Percentiles rank a stretch among this genome's conserved stretches.
Conservation (phyloP, 2,329 filamentous ascomycete species). For the Juglanconis juglandina region DNA sequence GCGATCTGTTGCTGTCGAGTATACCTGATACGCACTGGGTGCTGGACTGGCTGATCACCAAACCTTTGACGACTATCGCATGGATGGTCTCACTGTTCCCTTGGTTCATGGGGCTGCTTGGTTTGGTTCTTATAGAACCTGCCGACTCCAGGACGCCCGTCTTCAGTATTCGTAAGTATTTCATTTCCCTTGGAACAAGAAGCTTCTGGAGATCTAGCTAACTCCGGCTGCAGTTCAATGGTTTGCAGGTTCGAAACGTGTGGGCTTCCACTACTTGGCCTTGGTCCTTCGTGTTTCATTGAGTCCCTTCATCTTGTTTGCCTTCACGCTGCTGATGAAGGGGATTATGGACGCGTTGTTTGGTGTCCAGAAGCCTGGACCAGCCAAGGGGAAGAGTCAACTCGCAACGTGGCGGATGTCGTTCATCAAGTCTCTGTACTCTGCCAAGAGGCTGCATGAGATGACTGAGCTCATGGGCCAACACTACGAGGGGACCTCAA, state of each 20-base stretch:
- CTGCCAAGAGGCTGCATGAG: constrained; percentile 41
- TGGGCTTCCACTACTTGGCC: constrained; percentile 49
- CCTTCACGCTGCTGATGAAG: constrained; percentile 39
- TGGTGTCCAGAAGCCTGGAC: constrained; percentile 34
- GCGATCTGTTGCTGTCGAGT: constrained; percentile 37
- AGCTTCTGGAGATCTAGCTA: not conserved
- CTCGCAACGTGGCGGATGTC: constrained; percentile 42
- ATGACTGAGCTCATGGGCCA: constrained; percentile 49
- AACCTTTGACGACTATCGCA: constrained; percentile 38
- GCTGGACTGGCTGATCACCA: constrained; percentile 38
- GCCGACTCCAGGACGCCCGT: constrained; percentile 32
- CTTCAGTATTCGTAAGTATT: constrained; percentile 35
- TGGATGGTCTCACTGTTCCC: constrained; percentile 43
- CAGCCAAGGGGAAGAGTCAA: constrained; percentile 29
- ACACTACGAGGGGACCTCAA: constrained; percentile 54
- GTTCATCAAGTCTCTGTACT: constrained; percentile 43
- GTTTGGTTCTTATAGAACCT: constrained; percentile 40
- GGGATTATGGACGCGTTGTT: constrained; percentile 36
- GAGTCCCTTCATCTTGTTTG: constrained; percentile 43
- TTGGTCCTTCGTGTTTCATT: constrained; percentile 37
- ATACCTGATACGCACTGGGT: constrained; percentile 43
- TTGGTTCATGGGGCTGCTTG: constrained; percentile 41
- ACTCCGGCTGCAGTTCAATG: constrained; percentile 27
- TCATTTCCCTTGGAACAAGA: not conserved
- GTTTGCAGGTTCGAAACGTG: constrained; percentile 44